Conservation (phyloP, 2,329 filamentous ascomycete species). For the Sporothrix brunneoviolacea region DNA sequence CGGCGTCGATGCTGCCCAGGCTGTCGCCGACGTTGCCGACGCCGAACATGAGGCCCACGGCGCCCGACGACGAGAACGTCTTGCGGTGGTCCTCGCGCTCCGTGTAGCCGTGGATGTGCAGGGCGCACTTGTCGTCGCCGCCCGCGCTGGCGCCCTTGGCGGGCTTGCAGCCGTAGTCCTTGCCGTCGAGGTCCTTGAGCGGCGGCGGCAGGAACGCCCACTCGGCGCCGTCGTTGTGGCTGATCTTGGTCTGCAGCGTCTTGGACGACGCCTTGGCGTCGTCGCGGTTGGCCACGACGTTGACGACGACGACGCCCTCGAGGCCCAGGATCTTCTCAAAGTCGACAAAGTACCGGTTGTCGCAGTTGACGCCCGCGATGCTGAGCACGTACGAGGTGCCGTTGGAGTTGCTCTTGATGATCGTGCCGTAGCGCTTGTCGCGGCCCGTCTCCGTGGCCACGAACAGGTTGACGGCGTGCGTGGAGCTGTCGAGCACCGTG, state of each 20-base stretch:
- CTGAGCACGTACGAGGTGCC: conserved; percentile 91
- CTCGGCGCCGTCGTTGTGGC: conserved; percentile 89
- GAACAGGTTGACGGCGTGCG: conserved; percentile 89
- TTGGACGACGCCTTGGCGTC: conserved; percentile 55
- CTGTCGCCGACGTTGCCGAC: conserved; percentile 79
- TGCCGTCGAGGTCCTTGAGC: conserved; percentile 60
- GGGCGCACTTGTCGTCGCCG: conserved; percentile 63
- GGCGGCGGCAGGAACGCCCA: conserved; percentile 78
- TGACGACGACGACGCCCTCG: conserved; percentile 84
- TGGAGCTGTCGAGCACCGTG: conserved; percentile 90
- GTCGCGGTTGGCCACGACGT: conserved; percentile 70
- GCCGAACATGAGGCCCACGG: conserved; percentile 84
- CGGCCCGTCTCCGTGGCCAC: conserved; percentile 66
- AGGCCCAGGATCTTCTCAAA: conserved; percentile 93
- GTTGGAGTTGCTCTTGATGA: conserved; percentile 98
- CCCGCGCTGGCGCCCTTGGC: conserved; percentile 32
- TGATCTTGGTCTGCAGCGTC: conserved; percentile 82
- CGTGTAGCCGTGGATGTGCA: conserved; percentile 94
- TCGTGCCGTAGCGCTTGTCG: conserved; percentile 69
- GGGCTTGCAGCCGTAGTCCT: conserved; percentile 58
- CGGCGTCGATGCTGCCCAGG: conserved; percentile 59
- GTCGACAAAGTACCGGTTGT: conserved; percentile 73
- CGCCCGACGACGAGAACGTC: conserved; percentile 81
- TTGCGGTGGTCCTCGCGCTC: conserved; percentile 75
- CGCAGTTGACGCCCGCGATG: conserved; percentile 72